phyloP scores from a whole-genome alignment of 2,329 filamentous ascomycete genomes.

The Pyrenophora seminiperda region DNA sequence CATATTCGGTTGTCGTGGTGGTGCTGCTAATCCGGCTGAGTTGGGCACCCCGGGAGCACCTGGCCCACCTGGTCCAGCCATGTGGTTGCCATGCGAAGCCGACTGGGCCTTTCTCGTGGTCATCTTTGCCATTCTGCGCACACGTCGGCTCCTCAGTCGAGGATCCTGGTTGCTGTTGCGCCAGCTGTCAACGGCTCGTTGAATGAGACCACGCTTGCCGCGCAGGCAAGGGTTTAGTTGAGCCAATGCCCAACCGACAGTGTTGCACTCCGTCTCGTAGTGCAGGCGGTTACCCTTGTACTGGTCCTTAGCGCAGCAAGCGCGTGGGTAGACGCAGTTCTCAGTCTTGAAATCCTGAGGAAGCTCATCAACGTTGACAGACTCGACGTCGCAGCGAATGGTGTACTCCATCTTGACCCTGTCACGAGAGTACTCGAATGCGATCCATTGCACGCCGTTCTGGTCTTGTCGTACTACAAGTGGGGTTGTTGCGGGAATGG shows the following conservation, averaged over 20 bases:
- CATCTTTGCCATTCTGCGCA: conserved; percentile 95
- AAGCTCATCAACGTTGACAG: conserved; percentile 86
- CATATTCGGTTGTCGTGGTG: conserved; percentile 68
- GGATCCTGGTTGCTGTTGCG: conserved; percentile 98
- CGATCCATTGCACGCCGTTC: conserved; percentile 98
- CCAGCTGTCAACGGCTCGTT: conserved; percentile 97
- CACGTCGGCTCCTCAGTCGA: conserved; percentile 84
- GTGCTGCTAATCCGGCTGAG: conserved; percentile 65
- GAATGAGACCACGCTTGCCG: conserved; percentile 93
- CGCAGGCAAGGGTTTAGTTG: conserved; percentile 89
- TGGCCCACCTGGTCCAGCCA: conserved; percentile 66
- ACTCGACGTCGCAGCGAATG: conserved; percentile 96
- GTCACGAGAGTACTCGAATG: conserved; percentile 96
- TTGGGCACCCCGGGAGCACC: conserved; percentile 68
- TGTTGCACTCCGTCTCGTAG: conserved; percentile 98
- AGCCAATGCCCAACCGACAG: conserved; percentile 98
- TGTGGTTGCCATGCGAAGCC: conserved; percentile 65
- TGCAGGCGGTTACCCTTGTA: conserved; percentile 94
- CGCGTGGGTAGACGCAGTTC: conserved; percentile 96
- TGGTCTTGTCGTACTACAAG: conserved; percentile 92
- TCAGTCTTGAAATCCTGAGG: conserved; percentile 92
- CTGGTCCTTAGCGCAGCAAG: conserved; percentile 92
- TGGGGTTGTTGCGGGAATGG: conserved; percentile 94
- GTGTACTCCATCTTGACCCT: conserved; percentile 99
- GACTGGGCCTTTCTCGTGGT: conserved; percentile 77